Percentiles rank a stretch among this genome's conserved stretches.
These are phyloP conservation scores for Vaucheria bursata DNA, from an alignment of 352 stramenopile genomes.

Conservation along the genomic window DNA sequence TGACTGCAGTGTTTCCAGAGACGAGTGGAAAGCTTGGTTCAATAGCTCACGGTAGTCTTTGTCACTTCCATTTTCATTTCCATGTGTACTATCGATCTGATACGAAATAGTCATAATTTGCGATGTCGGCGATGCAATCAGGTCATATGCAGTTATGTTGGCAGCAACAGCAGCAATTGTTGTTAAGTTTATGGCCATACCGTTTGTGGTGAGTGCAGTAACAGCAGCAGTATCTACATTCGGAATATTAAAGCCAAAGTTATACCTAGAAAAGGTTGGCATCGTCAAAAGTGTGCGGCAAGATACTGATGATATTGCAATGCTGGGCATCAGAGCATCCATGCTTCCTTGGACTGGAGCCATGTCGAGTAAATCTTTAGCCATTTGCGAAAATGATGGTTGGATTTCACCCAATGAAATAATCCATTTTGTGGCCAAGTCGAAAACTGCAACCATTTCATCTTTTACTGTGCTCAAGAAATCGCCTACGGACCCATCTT, in stretches of 20 bases:
- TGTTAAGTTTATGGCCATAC: neutral
- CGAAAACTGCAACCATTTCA: neutral
- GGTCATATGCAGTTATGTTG: neutral
- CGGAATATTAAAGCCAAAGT: constrained; percentile 1
- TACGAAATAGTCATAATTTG: neutral
- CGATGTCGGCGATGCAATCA: neutral
- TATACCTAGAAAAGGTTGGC: neutral
- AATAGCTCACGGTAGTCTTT: neutral
- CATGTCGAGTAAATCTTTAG: neutral
- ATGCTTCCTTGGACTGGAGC: neutral
- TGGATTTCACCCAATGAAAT: neutral
- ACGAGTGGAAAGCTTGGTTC: neutral
- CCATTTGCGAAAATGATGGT: neutral
- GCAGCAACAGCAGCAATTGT: neutral
- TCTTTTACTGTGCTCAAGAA: constrained; percentile 13
- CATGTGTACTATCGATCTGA: neutral
- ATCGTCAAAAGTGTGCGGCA: neutral
- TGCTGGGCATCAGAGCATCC: neutral
- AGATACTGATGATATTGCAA: neutral
- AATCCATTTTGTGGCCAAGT: neutral
- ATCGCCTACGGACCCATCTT: constrained; percentile 10
- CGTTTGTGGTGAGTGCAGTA: neutral
- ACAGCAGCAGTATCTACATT: neutral
- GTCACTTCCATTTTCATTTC: neutral
- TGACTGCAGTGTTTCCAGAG: neutral